Conservation (phyloP, 1,284 basidiomycete species). For the Cryptococcus hybrid region DNA sequence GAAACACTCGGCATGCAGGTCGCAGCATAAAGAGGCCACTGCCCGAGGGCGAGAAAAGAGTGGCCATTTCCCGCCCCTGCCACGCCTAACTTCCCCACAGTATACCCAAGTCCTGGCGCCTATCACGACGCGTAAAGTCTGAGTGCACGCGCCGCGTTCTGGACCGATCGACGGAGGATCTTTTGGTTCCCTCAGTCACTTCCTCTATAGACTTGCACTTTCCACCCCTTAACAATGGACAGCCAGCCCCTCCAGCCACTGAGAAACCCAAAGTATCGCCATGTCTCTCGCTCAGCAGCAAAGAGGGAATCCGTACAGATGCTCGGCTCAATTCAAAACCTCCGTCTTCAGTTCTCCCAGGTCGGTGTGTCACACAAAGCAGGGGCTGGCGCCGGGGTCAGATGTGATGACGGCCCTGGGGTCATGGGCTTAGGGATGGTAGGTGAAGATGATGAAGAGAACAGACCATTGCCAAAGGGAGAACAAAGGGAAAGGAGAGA, state of each 20-base stretch:
- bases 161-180: no score
- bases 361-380: constrained; percentile 34
- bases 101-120: no score
- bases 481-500: constrained; percentile 7
- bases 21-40: no score
- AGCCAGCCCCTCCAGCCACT: constrained; percentile 2
- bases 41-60: no score
- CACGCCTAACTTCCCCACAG: no score
- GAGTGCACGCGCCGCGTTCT: no score
- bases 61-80: no score
- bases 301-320: constrained; percentile 47
- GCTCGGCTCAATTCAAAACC: constrained; percentile 47
- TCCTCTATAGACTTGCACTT: no score
- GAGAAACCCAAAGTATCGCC: constrained; percentile 35
- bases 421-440: constrained; percentile 2
- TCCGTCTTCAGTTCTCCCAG: constrained; percentile 42
- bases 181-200: no score
- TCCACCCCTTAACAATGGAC: no score
- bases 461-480: constrained; percentile 9
- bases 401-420: not conserved
- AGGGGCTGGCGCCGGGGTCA: constrained; percentile 36
- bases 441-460: constrained; percentile 33
- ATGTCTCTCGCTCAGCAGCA: constrained; percentile 43
- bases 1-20: no score
- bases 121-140: no score